phyloP scores from a whole-genome alignment of 306 rosid species.

The Oxytropis ochrocephala region DNA sequence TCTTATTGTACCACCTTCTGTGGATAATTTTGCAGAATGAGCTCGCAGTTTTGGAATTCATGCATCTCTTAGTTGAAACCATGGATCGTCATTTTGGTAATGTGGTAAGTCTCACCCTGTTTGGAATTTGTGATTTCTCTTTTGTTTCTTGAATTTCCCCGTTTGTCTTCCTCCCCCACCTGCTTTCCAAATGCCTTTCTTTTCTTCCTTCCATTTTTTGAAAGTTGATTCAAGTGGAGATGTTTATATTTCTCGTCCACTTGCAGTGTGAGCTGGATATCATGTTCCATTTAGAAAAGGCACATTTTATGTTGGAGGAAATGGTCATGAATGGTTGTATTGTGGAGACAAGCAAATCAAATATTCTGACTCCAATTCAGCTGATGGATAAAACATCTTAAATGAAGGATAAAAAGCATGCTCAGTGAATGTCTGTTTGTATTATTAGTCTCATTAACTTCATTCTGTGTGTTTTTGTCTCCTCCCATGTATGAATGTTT shows the following conservation, averaged over 20 bases:
- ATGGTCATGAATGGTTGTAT: constrained; percentile 92
- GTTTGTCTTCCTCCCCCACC: background rate
- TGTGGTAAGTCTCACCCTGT: constrained; percentile 46
- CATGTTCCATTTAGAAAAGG: constrained; percentile 91
- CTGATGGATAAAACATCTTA: constrained; percentile 77
- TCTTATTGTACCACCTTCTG: background rate
- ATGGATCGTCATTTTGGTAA: constrained; percentile 97
- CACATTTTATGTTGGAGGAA: constrained; percentile 92
- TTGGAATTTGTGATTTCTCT: background rate
- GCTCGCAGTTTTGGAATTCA: constrained; percentile 82
- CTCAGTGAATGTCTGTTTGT: too few species aligned
- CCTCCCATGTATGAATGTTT: too few species aligned
- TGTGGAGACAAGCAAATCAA: constrained; percentile 72
- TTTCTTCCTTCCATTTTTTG: background rate
- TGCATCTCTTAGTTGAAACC: constrained; percentile 83
- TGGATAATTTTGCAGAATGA: constrained; percentile 58
- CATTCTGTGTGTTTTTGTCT: too few species aligned
- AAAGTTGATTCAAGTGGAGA: background rate
- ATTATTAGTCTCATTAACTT: too few species aligned
- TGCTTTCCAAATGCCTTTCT: background rate
- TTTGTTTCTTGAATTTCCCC: background rate
- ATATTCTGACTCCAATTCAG: constrained; percentile 75
- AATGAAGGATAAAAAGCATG: background rate
- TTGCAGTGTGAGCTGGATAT: constrained; percentile 92
- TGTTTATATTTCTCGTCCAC: background rate